Conservation (phyloP, 495 filamentous ascomycete genomes). For the Chaetomium fimeti region DNA sequence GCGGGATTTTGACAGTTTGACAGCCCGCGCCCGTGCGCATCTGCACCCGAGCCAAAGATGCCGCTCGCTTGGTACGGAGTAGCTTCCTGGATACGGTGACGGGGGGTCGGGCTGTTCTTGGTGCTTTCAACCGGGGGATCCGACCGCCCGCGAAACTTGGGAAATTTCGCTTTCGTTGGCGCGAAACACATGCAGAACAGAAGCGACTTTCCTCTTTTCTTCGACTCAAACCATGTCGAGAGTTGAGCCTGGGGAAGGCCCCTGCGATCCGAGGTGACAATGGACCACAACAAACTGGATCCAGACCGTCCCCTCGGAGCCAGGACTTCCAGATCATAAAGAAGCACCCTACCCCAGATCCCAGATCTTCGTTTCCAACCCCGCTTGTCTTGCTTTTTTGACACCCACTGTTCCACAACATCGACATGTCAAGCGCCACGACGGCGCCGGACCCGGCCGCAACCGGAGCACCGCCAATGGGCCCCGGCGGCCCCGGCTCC, state of each 20-base stretch:
- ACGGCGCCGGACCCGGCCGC: background rate
- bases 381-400: constrained; percentile 3
- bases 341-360: background rate
- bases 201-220: constrained; percentile 1
- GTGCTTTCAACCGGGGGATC: constrained; percentile 3
- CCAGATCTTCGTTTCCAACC: background rate
- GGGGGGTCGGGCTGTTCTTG: background rate
- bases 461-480: background rate
- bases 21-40: constrained; percentile 5
- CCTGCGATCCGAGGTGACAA: constrained; percentile 3
- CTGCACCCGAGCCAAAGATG: constrained; percentile 8
- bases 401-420: constrained; percentile 1
- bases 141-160: constrained; percentile 6
- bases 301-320: background rate
- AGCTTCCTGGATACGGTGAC: background rate
- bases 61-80: constrained; percentile 5
- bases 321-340: constrained; percentile 10
- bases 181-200: constrained; percentile 6
- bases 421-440: constrained; percentile 2
- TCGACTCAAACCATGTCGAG: background rate
- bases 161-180: constrained; percentile 11
- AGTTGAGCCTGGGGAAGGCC: background rate
- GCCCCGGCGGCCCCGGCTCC: background rate
- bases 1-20: background rate
- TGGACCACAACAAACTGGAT: background rate